Evolutionary conservation across 306 rosid species (phyloP).

Genomic region (Mucuna pruriens): DNA sequence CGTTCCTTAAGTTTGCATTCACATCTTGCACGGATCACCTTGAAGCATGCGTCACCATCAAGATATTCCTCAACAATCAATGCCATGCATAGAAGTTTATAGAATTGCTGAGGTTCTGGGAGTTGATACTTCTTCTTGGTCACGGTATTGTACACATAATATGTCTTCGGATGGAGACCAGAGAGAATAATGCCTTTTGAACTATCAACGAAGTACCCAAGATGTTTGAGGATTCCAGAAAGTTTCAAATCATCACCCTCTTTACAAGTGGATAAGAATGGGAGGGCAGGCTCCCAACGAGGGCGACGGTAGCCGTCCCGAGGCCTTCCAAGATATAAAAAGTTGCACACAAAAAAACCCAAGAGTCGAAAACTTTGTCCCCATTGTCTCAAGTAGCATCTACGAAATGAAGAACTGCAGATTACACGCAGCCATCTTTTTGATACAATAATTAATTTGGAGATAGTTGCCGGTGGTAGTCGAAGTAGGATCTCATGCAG

Average conservation of each 20-base stretch:
- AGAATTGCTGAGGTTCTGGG: slow-evolving; percentile 74
- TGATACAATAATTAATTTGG: slow-evolving; percentile 54
- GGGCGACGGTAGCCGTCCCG: slow-evolving; percentile 66
- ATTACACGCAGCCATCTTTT: slow-evolving; percentile 71
- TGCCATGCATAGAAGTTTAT: slow-evolving; percentile 67
- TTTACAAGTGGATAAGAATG: slow-evolving; percentile 68
- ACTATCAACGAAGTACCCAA: slow-evolving; percentile 75
- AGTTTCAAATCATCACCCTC: slow-evolving; percentile 74
- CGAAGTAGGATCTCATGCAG: slow-evolving; percentile 67
- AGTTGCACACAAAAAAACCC: slow-evolving; percentile 77
- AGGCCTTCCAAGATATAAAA: slow-evolving; percentile 65
- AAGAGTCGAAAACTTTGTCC: slow-evolving; percentile 54
- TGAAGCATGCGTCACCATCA: slow-evolving; percentile 48
- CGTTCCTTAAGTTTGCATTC: slow-evolving; percentile 62
- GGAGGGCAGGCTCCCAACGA: slow-evolving; percentile 68
- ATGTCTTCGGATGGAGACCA: slow-evolving; percentile 73
- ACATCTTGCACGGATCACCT: slow-evolving; percentile 77
- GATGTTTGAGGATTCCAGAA: slow-evolving; percentile 60
- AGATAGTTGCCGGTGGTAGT: slow-evolving; percentile 62
- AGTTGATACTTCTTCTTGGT: slow-evolving; percentile 55
- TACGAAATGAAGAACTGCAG: slow-evolving; percentile 60
- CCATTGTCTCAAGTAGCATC: slow-evolving; percentile 55
- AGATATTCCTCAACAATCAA: slow-evolving; percentile 56
- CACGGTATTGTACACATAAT: slow-evolving; percentile 60
- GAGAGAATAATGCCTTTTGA: slow-evolving; percentile 70